A percentile compares a stretch with the other conserved stretches of the same genome.
phyloP scores from a whole-genome alignment of 352 stramenopile species.

The Phytopythium oedochilum region DNA sequence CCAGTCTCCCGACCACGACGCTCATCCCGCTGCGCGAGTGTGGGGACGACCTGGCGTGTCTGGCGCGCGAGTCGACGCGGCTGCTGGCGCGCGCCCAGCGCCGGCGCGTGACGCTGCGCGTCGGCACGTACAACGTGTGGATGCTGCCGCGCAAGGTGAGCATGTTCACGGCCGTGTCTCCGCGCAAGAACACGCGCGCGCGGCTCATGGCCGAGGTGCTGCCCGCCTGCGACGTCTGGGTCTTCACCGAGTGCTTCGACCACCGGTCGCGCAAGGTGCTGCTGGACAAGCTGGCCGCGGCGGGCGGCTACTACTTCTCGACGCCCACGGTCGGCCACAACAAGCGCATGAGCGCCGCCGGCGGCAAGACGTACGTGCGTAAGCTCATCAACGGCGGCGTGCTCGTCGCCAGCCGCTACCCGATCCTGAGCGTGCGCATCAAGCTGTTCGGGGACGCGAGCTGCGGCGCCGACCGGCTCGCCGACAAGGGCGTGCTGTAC shows the following conservation, averaged over 20 bases:
- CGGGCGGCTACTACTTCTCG: slow-evolving; percentile 60
- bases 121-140: slow-evolving; percentile 83
- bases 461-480: slow-evolving; percentile 55
- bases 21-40: slow-evolving; percentile 67
- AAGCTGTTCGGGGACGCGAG: slow-evolving; percentile 69
- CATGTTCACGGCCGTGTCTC: slow-evolving; percentile 59
- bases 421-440: slow-evolving; percentile 65
- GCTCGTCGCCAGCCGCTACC: slow-evolving; percentile 63
- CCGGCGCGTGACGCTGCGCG: slow-evolving; percentile 42
- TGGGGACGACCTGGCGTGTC: slow-evolving; percentile 52
- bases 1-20: slow-evolving; percentile 17
- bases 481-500: slow-evolving; percentile 77
- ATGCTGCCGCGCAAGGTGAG: slow-evolving; percentile 81
- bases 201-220: slow-evolving; percentile 64
- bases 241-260: slow-evolving; percentile 81
- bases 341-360: slow-evolving; percentile 31
- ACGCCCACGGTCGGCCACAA: slow-evolving; percentile 74
- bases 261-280: slow-evolving; percentile 59
- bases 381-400: slow-evolving; percentile 75
- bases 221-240: slow-evolving; percentile 62
- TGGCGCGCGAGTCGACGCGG: slow-evolving; percentile 69
- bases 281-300: slow-evolving; percentile 53
- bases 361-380: slow-evolving; percentile 37
- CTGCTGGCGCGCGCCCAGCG: slow-evolving; percentile 55
- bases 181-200: slow-evolving; percentile 75